Conservation (phyloP, 495 filamentous ascomycete species). For the Durotheca rogersii region DNA sequence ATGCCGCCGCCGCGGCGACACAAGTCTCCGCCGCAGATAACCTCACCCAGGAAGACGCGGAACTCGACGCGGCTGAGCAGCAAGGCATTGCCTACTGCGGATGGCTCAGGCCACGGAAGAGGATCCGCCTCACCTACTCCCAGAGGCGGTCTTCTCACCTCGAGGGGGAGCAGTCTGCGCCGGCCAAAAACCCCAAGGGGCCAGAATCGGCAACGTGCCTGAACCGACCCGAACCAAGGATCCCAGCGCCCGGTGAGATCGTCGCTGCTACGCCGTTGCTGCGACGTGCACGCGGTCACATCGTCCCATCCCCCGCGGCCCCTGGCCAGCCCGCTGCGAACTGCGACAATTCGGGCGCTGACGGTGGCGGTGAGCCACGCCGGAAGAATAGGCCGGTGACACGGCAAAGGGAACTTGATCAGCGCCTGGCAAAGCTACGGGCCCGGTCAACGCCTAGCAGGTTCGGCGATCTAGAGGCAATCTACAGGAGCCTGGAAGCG, state of each 20-base stretch:
- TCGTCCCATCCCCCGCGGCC: slow-evolving; percentile 16
- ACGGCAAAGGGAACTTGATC: slow-evolving; percentile 25
- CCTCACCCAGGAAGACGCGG: slow-evolving; percentile 8
- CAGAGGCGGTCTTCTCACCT: slow-evolving; percentile 17
- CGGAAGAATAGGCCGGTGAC: slow-evolving; percentile 4
- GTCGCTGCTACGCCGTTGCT: slow-evolving; percentile 31
- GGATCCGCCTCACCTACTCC: slow-evolving; percentile 33
- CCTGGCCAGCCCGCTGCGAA: not conserved
- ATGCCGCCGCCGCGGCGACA: slow-evolving; percentile 11
- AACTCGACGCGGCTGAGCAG: slow-evolving; percentile 8
- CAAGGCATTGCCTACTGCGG: slow-evolving; percentile 7
- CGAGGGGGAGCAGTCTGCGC: slow-evolving; percentile 2
- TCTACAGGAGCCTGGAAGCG: slow-evolving; percentile 50
- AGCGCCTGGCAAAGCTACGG: slow-evolving; percentile 23
- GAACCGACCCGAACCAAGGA: not conserved
- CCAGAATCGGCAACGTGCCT: slow-evolving; percentile 1
- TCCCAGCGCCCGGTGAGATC: slow-evolving; percentile 23
- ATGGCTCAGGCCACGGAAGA: slow-evolving; percentile 34
- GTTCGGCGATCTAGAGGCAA: slow-evolving; percentile 37
- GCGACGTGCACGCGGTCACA: slow-evolving; percentile 27
- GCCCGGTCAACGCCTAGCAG: slow-evolving; percentile 9
- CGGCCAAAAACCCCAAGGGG: slow-evolving; percentile 1
- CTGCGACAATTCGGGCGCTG: not conserved
- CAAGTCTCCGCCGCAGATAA: slow-evolving; percentile 4
- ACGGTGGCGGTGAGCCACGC: slow-evolving; percentile 7